Percentiles rank a stretch among this genome's conserved stretches.
Conservation (phyloP, 2,329 filamentous ascomycete species). For the Beauveria pseudobassiana region DNA sequence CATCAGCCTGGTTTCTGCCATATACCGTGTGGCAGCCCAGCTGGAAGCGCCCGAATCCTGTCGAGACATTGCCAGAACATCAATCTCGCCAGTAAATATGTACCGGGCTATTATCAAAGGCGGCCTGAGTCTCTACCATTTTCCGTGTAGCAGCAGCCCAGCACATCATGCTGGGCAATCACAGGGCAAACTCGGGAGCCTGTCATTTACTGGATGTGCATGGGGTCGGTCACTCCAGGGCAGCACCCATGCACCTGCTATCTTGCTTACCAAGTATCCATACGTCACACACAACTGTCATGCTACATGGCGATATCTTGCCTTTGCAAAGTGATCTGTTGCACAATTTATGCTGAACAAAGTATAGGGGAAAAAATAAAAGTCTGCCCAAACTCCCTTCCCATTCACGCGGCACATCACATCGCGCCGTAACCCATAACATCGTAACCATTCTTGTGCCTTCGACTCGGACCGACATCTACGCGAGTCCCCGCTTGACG, state of each 20-base stretch:
- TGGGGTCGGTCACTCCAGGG: not conserved
- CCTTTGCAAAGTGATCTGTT: not conserved
- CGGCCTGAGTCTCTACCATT: not conserved
- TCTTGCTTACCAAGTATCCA: no score
- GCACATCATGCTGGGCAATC: not conserved
- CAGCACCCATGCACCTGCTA: not conserved
- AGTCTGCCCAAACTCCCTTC: slow-evolving; percentile 1
- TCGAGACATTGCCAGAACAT: no score
- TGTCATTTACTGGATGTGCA: not conserved
- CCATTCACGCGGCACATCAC: not conserved
- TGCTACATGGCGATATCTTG: no score
- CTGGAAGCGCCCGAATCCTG: no score
- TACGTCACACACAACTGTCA: no score
- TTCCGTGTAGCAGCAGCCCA: not conserved
- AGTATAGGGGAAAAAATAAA: not conserved
- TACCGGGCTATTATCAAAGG: no score
- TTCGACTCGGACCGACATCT: not conserved
- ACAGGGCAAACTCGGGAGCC: not conserved
- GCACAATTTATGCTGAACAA: not conserved
- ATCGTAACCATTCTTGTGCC: not conserved
- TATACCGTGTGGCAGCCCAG: not conserved
- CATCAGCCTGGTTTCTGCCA: not conserved
- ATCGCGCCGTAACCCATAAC: not conserved
- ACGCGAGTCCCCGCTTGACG: slow-evolving; percentile 43
- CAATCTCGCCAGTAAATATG: no score